phyloP scores from a whole-genome alignment of 176 grass and related monocot genomes.

The Phoenix roebelenii region DNA sequence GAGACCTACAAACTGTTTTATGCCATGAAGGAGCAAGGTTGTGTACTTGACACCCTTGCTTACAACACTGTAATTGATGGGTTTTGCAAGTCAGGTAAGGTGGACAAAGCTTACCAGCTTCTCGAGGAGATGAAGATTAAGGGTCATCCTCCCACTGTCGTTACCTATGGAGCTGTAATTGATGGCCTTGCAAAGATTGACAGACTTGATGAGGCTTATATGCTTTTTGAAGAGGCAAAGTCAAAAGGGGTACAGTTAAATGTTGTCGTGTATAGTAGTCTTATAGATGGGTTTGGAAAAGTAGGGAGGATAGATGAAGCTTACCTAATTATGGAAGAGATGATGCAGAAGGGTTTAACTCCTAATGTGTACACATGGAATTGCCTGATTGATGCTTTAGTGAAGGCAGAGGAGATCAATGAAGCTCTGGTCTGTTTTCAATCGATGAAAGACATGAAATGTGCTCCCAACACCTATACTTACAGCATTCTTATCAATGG shows the following conservation, averaged over 20 bases:
- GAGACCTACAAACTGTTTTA: conserved; percentile 89
- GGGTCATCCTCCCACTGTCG: conserved; percentile 47
- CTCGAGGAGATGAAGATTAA: conserved; percentile 89
- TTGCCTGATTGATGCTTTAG: conserved; percentile 75
- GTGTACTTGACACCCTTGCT: conserved; percentile 59
- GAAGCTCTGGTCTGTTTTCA: conserved; percentile 91
- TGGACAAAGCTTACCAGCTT: conserved; percentile 85
- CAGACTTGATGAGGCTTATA: conserved; percentile 91
- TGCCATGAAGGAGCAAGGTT: conserved; percentile 82
- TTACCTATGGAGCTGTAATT: conserved; percentile 80
- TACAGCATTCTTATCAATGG: conserved; percentile 88
- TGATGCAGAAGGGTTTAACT: conserved; percentile 80
- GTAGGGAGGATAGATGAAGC: conserved; percentile 94
- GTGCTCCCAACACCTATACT: conserved; percentile 67
- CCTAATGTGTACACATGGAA: conserved; percentile 97
- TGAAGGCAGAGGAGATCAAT: conserved; percentile 90
- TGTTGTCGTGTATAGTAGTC: conserved; percentile 84
- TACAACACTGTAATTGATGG: conserved; percentile 88
- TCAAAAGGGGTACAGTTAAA: conserved; percentile 58
- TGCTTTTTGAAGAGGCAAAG: conserved; percentile 99
- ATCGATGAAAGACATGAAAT: conserved; percentile 89
- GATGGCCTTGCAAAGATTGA: conserved; percentile 94
- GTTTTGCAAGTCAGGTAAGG: conserved; percentile 86
- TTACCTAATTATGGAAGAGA: conserved; percentile 96
- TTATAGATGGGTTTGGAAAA: conserved; percentile 94